Base-by-base conservation (phyloP, 345 rosid genomes). In the Noccaea bulbosa region DNA sequence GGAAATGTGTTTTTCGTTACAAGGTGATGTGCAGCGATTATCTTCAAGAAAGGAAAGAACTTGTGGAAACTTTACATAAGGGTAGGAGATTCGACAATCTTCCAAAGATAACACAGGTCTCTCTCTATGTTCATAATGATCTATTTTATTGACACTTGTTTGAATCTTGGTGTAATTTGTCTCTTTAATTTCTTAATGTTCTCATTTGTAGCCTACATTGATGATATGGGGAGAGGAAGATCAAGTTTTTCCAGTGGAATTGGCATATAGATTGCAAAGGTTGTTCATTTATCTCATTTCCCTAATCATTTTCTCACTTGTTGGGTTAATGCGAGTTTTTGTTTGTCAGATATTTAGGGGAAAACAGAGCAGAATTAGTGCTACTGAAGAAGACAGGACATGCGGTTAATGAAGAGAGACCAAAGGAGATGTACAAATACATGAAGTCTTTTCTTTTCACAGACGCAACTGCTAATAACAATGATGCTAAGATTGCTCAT, bases 181-280 rank as follows among this genome's bases (percentile, higher is more conserved):
- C 46, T 38, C n/a, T 17, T 35, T 34, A 58, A 1, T 35, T 35
- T 34, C 44, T 33, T 3, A 16, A n/a, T 62, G 43, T 33, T 46
- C 12, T 61, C 22, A 46, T 55, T 34, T 80, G 83, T 83, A 90
- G 96, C 85, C 90, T 2, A 83, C 88, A 22, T 79, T 85, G 45
- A 63, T 91, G 47, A 80, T 93, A 27, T 91, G 97, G 97, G 93
- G 97, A 73, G 93, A 89, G 70, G 77, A 85, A 37, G 98, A 93
- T 77, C 83, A 76, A 67, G 79, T 93, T 8, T 93, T 91, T 70
- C 98, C 96, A 1, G 56, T 83, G 67, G 98, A 87, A 76, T 69
- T 93, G 76, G 98, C 84, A 30, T 77, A 84, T 80, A 79, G 96
- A 84, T 76, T 93, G 69, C 78, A 77, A 73, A 86, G 88, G 96